Conservation (phyloP, 2,329 filamentous ascomycete genomes). For the Aspergillus sp. region DNA sequence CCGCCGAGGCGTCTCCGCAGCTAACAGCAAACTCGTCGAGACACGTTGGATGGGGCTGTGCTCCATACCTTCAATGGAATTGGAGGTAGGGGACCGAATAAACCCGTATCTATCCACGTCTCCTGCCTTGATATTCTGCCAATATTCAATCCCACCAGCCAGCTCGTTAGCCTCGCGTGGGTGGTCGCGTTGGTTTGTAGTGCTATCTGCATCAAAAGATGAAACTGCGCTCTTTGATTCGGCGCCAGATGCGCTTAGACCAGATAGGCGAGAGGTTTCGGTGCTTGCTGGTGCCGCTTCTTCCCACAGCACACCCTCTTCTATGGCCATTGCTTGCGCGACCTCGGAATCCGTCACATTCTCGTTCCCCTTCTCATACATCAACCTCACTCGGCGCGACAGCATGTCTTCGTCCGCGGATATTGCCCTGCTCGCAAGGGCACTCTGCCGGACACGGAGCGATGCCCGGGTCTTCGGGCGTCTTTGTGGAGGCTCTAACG, state of each 20-base stretch:
- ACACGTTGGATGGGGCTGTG: conserved; percentile 55
- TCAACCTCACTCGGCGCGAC: conserved; percentile 61
- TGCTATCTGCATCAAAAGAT: conserved; percentile 28
- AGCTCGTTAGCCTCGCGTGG: conserved; percentile 55
- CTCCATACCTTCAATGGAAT: conserved; percentile 30
- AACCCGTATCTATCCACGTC: conserved; percentile 67
- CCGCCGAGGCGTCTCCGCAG: conserved; percentile 55
- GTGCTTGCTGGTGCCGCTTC: conserved; percentile 30
- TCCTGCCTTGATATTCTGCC: conserved; percentile 58
- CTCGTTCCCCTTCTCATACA: conserved; percentile 64
- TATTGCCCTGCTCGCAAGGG: conserved; percentile 49
- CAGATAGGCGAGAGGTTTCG: conserved; percentile 26
- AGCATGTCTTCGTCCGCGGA: conserved; percentile 65
- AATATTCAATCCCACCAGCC: conserved; percentile 65
- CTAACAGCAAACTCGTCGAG: conserved; percentile 58
- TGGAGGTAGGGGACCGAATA: conserved; percentile 43
- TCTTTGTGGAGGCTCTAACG: conserved; percentile 24
- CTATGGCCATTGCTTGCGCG: conserved; percentile 34
- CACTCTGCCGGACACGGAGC: conserved; percentile 36
- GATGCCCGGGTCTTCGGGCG: conserved; percentile 34
- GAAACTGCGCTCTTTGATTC: conserved; percentile 26
- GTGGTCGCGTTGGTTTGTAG: conserved; percentile 30
- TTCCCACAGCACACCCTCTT: conserved; percentile 43
- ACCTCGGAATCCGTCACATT: conserved; percentile 46
- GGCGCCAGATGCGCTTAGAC: conserved; percentile 25